Evolutionary conservation across 352 stramenopile species (phyloP), one percentile per base, ranked within the genome.

Genomic region (Phytophthora syringae): DNA sequence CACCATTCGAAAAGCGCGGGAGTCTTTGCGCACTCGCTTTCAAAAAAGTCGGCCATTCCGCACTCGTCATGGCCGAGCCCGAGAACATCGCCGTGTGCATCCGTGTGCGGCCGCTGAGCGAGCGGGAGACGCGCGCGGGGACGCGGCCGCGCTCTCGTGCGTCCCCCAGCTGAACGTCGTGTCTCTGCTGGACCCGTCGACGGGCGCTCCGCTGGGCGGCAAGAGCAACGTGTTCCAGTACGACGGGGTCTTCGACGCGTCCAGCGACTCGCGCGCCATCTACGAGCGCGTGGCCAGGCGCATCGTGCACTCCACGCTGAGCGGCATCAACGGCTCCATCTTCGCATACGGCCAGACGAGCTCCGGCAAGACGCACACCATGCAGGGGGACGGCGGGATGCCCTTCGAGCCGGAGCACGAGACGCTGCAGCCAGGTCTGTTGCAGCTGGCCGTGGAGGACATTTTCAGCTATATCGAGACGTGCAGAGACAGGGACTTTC

Each of bases 301-400:
- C 66, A 94, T 94, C 65, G 84, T 94, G 40, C 70, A 52, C 36
- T 94, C 84, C n/a, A 77, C 83, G 30, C 64, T 94, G 21, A 55
- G 77, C 37, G 84, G 84, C 28, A 93, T 94, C 69, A 94, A 95
- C 68, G 86, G 86, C 20, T 93, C 83, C 30, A 90, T 99, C 59
- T 99, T 99, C 80, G 94, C 96, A 11, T 99, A 99, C 75, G 97
- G 97, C 12, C 96, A 99, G 82, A 99, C 97, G 32, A 97, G 84
- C 15, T 94, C 83, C 2, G 97, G 97, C 30, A 99, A 99, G 76
- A 99, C 97, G 22, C 98, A 88, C 72, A 99, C 97, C 2, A 99
- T 99, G 97, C 92, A 98, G 64, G 96, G 96, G 40, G 39, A 76
- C 53, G 63, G 68, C 16, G 63, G 13, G 18, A 65, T 72, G 67